Conservation (phyloP, 768 basidiomycete genomes). For the Podaxis pistillaris region DNA sequence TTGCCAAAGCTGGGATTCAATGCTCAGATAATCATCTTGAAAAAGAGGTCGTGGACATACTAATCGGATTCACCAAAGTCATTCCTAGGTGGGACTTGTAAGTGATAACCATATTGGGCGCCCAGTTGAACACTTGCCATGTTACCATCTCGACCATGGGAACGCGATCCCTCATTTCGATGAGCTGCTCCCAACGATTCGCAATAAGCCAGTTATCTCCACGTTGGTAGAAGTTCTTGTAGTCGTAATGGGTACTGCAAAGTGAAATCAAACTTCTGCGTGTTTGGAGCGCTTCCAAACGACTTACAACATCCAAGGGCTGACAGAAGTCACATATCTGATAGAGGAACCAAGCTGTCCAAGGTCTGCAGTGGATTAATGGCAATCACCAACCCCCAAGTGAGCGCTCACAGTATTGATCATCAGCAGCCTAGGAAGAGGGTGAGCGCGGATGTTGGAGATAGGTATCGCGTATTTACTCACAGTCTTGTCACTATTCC, state of each 20-base stretch:
- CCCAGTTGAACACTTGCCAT: conserved; percentile 39
- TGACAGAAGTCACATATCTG: conserved; percentile 44
- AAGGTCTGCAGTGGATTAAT: conserved; percentile 31
- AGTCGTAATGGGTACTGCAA: conserved; percentile 48
- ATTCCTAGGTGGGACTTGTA: conserved; percentile 41
- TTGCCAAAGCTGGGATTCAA: conserved; percentile 47
- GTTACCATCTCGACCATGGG: conserved; percentile 67
- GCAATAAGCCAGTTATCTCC: conserved; percentile 68
- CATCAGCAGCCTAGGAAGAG: conserved; percentile 37
- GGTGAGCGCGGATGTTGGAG: conserved; percentile 1
- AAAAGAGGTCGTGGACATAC: conserved; percentile 25
- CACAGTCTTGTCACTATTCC: conserved; percentile 41
- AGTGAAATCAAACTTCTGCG: conserved; percentile 18
- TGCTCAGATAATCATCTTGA: neutral
- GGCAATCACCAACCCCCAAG: neutral
- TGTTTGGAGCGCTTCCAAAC: neutral
- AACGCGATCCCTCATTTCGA: conserved; percentile 51
- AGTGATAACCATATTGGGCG: neutral
- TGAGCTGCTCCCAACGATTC: conserved; percentile 69
- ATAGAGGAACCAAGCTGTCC: conserved; percentile 34
- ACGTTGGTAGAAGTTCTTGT: conserved; percentile 66
- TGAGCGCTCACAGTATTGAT: conserved; percentile 41
- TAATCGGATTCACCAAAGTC: conserved; percentile 80
- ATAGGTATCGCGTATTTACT: conserved; percentile 15
- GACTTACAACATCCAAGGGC: conserved; percentile 47